Percentiles rank a stretch among this genome's conserved stretches.
phyloP scores from a whole-genome alignment of 495 filamentous ascomycete species.

The Corynascus novoguineensis region DNA sequence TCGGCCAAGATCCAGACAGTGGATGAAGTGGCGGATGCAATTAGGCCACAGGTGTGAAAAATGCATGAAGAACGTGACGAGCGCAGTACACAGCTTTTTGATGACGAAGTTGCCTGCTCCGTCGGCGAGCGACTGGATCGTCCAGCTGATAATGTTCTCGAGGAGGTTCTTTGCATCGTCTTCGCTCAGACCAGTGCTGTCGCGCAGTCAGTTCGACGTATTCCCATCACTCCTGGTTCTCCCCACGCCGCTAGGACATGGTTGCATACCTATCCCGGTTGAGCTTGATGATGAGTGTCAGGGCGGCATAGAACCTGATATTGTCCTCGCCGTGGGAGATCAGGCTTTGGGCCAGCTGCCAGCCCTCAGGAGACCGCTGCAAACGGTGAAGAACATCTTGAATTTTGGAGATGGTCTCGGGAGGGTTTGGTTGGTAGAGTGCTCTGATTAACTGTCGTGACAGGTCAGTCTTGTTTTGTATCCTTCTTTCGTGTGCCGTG shows the following conservation, averaged over 20 bases:
- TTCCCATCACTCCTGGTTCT: neutral
- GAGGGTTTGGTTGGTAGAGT: constrained; percentile 65
- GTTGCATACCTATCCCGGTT: constrained; percentile 67
- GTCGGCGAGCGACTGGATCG: constrained; percentile 53
- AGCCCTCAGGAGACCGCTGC: constrained; percentile 73
- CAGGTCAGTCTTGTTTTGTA: neutral
- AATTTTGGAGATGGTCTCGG: constrained; percentile 57
- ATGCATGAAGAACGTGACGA: constrained; percentile 74
- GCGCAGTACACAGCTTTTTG: constrained; percentile 75
- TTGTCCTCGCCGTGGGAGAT: constrained; percentile 59
- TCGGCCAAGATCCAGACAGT: constrained; percentile 53
- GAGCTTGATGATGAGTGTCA: constrained; percentile 88
- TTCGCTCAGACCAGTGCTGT: constrained; percentile 56
- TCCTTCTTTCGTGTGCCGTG: neutral
- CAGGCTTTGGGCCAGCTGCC: constrained; percentile 75
- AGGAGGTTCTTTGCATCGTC: constrained; percentile 59
- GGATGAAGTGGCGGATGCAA: constrained; percentile 63
- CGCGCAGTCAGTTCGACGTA: neutral
- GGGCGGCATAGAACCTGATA: constrained; percentile 86
- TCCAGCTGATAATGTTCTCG: constrained; percentile 63
- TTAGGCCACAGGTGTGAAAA: constrained; percentile 61
- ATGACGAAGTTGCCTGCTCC: constrained; percentile 61
- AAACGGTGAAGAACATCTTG: constrained; percentile 71
- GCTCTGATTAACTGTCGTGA: constrained; percentile 51
- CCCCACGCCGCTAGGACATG: neutral